These are phyloP conservation scores for Ogataea ramenticola DNA, from an alignment of 805 yeast species.

Conservation along the genomic window DNA sequence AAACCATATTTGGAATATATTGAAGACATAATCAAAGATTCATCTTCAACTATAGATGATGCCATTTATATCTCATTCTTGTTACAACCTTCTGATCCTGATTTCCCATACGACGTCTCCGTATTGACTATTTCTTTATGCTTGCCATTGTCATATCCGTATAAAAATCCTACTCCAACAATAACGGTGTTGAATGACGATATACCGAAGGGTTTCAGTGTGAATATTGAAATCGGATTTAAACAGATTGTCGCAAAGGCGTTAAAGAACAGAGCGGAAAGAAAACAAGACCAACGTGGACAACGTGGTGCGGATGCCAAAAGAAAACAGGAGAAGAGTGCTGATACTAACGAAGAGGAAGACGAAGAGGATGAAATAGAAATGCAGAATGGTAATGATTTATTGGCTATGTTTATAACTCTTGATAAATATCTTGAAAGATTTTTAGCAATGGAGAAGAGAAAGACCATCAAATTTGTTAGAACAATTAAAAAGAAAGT, in stretches of 20 bases:
- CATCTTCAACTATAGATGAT: conserved; percentile 6
- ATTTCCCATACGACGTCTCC: conserved; percentile 60
- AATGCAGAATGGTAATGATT: conserved; percentile 37
- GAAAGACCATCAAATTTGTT: conserved; percentile 56
- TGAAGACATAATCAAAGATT: conserved; percentile 6
- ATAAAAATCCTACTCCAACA: conserved; percentile 31
- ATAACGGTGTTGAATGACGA: conserved; percentile 56
- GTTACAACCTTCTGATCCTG: conserved; percentile 59
- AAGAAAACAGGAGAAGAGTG: conserved; percentile 5
- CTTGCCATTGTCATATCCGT: conserved; percentile 52
- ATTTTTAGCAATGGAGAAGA: conserved; percentile 52
- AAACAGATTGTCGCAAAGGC: conserved; percentile 35
- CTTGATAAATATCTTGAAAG: conserved; percentile 53
- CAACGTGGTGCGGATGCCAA: no score
- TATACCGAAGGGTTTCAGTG: conserved; percentile 61
- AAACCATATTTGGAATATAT: conserved; percentile 13
- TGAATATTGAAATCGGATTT: conserved; percentile 64
- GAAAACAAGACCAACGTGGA: no score
- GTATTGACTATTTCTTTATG: conserved; percentile 43
- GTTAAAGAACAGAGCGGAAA: conserved; percentile 21
- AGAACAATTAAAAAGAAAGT: conserved; percentile 15
- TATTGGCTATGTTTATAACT: conserved; percentile 46
- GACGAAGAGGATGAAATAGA: conserved; percentile 13
- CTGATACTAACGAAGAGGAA: conserved; percentile 15
- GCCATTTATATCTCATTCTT: conserved; percentile 35